These are phyloP conservation scores for Arthrobotrys sphaeroides DNA, from an alignment of 2,329 filamentous ascomycete species.

Conservation along the genomic window DNA sequence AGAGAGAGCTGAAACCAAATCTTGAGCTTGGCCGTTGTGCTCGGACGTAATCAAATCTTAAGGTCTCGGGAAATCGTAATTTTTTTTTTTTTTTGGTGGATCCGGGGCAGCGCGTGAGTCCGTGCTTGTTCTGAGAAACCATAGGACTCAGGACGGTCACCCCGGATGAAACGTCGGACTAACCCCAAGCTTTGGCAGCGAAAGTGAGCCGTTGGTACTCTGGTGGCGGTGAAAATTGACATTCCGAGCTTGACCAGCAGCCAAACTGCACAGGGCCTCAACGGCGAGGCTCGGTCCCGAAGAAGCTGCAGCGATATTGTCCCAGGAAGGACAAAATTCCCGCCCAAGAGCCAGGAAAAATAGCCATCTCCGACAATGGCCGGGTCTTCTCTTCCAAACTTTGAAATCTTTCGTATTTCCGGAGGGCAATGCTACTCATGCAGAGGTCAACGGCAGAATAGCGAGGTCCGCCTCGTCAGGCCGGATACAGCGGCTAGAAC, in stretches of 20 bases:
- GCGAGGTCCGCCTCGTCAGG: slow-evolving; percentile 12
- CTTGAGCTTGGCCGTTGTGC: slow-evolving; percentile 6
- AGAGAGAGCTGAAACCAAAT: background rate
- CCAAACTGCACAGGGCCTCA: no score
- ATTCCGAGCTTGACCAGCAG: background rate
- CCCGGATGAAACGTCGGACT: background rate
- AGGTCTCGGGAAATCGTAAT: background rate
- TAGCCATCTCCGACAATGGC: background rate
- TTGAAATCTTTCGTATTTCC: background rate
- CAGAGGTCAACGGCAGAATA: background rate
- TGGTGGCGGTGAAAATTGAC: background rate
- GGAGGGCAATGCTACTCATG: background rate
- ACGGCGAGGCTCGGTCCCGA: background rate
- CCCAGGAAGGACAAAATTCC: background rate
- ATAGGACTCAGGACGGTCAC: background rate
- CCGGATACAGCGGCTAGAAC: slow-evolving; percentile 19
- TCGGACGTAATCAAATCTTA: slow-evolving; percentile 11
- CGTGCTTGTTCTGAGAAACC: background rate
- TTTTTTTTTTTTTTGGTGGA: no score
- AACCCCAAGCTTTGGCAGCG: background rate
- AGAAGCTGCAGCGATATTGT: background rate
- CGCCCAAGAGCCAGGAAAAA: background rate
- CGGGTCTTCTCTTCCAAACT: background rate
- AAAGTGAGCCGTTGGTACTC: background rate
- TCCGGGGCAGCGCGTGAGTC: slow-evolving; percentile 10